Conservation (phyloP, 257 asterid species). For the Plantago elongata region DNA sequence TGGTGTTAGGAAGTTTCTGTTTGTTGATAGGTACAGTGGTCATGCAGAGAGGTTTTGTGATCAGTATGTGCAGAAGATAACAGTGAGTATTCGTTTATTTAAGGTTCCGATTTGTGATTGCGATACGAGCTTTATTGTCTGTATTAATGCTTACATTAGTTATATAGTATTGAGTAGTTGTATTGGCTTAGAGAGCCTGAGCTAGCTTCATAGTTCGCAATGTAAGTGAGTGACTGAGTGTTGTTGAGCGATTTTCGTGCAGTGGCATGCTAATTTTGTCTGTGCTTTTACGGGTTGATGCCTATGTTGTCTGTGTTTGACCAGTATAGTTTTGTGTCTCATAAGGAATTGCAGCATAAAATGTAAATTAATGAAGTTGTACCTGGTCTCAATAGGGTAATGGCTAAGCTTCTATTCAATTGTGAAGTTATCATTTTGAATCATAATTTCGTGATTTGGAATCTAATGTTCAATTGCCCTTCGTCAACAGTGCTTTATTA, state of each 20-base stretch:
- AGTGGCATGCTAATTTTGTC: not conserved
- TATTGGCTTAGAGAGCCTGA: not conserved
- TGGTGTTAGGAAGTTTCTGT: conserved; percentile 72
- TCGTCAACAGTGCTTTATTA: not conserved
- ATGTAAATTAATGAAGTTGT: not conserved
- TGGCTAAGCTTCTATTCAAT: not conserved
- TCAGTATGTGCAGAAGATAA: conserved; percentile 56
- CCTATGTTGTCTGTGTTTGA: not conserved
- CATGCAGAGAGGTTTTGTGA: conserved; percentile 54
- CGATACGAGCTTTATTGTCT: not conserved
- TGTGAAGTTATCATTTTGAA: not conserved
- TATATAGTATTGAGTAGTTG: not conserved
- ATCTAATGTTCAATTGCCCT: not conserved
- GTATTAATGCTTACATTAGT: not conserved
- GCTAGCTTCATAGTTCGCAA: not conserved
- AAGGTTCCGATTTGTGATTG: not conserved
- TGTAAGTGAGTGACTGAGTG: no score
- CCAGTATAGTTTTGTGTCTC: not conserved
- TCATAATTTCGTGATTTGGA: not conserved
- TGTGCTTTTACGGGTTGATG: not conserved
- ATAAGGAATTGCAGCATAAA: not conserved
- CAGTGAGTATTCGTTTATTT: conserved; percentile 46
- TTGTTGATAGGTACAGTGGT: conserved; percentile 78
- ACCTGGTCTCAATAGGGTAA: not conserved
- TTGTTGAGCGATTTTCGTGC: not conserved